These are phyloP conservation scores for Macrolepiota albuminosa DNA, from an alignment of 768 basidiomycete genomes.

Conservation along the genomic window DNA sequence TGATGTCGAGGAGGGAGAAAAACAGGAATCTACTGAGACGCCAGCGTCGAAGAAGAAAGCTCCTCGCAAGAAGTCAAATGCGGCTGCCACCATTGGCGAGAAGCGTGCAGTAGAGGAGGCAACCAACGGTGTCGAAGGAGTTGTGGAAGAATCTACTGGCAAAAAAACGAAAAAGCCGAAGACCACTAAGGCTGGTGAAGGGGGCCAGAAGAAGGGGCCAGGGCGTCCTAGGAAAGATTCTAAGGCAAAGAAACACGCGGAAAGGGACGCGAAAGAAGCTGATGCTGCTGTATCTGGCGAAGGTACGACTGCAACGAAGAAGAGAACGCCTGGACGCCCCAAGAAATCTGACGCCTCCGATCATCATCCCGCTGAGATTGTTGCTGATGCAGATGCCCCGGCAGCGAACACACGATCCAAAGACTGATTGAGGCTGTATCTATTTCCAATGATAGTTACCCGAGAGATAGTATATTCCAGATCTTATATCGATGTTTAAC, in stretches of 20 bases:
- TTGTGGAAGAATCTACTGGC: slow-evolving; percentile 14
- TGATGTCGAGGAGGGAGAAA: not conserved
- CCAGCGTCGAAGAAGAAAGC: slow-evolving; percentile 6
- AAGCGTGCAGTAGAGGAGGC: slow-evolving; percentile 12
- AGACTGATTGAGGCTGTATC: not conserved
- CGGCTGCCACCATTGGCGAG: slow-evolving; percentile 7
- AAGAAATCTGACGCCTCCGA: slow-evolving; percentile 10
- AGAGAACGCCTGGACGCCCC: slow-evolving; percentile 5
- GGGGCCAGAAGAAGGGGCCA: slow-evolving; percentile 13
- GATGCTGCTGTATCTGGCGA: not conserved
- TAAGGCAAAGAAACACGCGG: slow-evolving; percentile 2
- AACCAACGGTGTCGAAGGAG: slow-evolving; percentile 4
- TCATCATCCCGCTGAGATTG: slow-evolving; percentile 1
- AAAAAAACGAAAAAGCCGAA: slow-evolving; percentile 24
- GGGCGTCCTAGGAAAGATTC: slow-evolving; percentile 16
- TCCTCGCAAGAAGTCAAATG: slow-evolving; percentile 10
- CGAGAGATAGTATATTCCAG: not conserved
- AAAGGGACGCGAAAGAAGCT: slow-evolving; percentile 1
- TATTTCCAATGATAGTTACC: not conserved
- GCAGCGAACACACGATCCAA: slow-evolving; percentile 16
- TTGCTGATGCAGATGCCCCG: not conserved
- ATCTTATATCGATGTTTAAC: not conserved
- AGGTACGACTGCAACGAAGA: slow-evolving; percentile 2
- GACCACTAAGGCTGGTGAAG: slow-evolving; percentile 1
- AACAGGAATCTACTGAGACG: not conserved